These are phyloP conservation scores for Globisporangium heterothallicum DNA, from an alignment of 352 stramenopile species.

Conservation along the genomic window DNA sequence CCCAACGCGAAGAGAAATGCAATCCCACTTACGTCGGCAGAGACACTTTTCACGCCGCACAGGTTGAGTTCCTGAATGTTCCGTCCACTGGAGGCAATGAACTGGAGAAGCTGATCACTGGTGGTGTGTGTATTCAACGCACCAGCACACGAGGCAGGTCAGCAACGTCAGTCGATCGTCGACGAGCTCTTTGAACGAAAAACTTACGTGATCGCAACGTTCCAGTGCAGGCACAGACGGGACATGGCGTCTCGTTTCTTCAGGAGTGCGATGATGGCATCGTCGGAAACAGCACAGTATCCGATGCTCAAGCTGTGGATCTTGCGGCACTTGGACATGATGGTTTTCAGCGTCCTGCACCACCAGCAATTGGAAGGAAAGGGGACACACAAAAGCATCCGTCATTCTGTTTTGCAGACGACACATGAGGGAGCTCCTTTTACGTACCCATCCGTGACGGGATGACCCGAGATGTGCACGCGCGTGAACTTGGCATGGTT, in stretches of 20 bases:
- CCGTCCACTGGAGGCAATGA: conserved; percentile 56
- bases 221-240: conserved; percentile 80
- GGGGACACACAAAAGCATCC: background rate
- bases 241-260: conserved; percentile 78
- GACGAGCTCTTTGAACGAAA: background rate
- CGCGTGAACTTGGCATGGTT: conserved; percentile 88
- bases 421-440: background rate
- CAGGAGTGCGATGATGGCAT: conserved; percentile 80
- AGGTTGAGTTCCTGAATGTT: conserved; percentile 86
- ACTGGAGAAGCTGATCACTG: conserved; percentile 79
- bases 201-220: conserved; percentile 82
- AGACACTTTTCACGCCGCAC: conserved; percentile 83
- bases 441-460: conserved; percentile 75
- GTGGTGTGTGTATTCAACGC: background rate
- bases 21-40: conserved; percentile 48
- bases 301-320: conserved; percentile 82
- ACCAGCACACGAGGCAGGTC: too few species aligned
- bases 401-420: background rate
- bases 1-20: background rate
- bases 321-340: conserved; percentile 88
- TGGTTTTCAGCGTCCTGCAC: conserved; percentile 75
- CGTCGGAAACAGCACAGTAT: conserved; percentile 83
- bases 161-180: background rate
- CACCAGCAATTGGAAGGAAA: background rate
- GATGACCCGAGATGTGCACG: conserved; percentile 80